phyloP scores from a whole-genome alignment of 192 early-diverging fungal genomes.

The Geosiphon pyriformis region DNA sequence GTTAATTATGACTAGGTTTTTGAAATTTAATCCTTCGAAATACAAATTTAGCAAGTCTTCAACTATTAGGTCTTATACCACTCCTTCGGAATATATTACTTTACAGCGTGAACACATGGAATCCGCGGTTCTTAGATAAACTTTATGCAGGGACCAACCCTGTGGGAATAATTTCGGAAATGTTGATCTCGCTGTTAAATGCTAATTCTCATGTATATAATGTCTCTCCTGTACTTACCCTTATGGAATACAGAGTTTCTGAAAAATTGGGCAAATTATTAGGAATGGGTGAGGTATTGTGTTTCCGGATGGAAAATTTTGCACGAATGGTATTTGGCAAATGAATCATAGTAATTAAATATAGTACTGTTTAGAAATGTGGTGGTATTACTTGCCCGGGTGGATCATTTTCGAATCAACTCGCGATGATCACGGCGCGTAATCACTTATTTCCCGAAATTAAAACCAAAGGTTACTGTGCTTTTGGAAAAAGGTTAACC shows the following conservation, averaged over 20 bases:
- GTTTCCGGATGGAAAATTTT: background rate
- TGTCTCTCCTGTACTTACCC: slow-evolving; percentile 62
- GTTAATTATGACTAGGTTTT: slow-evolving; percentile 22
- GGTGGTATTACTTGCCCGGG: slow-evolving; percentile 71
- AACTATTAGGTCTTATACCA: slow-evolving; percentile 34
- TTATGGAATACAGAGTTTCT: slow-evolving; percentile 64
- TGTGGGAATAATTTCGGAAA: slow-evolving; percentile 66
- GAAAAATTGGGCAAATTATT: slow-evolving; percentile 38
- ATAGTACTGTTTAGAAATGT: slow-evolving; percentile 11
- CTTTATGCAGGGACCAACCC: slow-evolving; percentile 73
- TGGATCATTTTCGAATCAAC: slow-evolving; percentile 68
- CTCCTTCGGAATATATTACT: slow-evolving; percentile 40
- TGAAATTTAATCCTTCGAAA: background rate
- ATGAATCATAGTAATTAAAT: no score
- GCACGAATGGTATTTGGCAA: no score
- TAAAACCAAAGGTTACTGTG: slow-evolving; percentile 47
- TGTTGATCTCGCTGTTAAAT: slow-evolving; percentile 66
- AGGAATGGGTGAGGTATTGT: slow-evolving; percentile 38
- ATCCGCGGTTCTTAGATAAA: slow-evolving; percentile 75
- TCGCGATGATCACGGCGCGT: slow-evolving; percentile 71
- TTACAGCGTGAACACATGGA: slow-evolving; percentile 60
- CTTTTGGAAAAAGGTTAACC: slow-evolving; percentile 40
- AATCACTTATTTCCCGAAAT: slow-evolving; percentile 59
- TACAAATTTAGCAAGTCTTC: background rate
- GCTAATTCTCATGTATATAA: slow-evolving; percentile 74